Base-by-base conservation (phyloP, 192 early-diverging fungal species). In the Jimgerdemannia flammicorona region DNA sequence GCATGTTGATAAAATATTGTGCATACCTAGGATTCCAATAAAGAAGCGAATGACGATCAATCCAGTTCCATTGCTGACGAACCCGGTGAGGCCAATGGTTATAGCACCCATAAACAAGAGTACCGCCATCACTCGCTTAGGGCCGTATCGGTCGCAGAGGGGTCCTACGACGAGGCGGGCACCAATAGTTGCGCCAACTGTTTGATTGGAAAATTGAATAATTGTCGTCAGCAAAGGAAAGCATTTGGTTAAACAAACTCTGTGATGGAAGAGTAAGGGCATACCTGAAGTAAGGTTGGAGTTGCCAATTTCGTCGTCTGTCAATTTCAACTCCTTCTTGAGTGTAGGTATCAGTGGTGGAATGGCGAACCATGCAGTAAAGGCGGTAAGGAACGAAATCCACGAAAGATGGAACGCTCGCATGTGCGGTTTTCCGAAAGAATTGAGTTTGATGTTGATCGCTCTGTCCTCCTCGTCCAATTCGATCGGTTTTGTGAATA, bases 291-390 rank as follows among this genome's bases (percentile, higher is more conserved):
- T 29, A 29, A 29, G 69, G 74, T 92, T 85, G 39, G 87, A 75
- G 68, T 81, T 67, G 29, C 79, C 74, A 19, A 86, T 68, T 73
- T 91, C 76, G 11, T 40, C 66, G 43, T 74, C 74, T 9, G 81
- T 77, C 66, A 92, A 70, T 0, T 86, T 84, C 6, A 92, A 67
- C 64, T 93, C 88, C 3, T 79, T 69, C 63, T 68, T 77, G 70
- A 92, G 86, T 70, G 89, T 87, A 3, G 80, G 76, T 70, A 85
- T 79, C 10, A 92, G 72, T 3, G 91, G 88, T 40, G 90, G 80
- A 41, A 88, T 81, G 20, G 91, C 84, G 64, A 90, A 92, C 91
- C 91, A 92, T 0, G 79, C 73, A n/a, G 66, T 76, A 29, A 85
- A 86, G 19, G 84, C 84, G 11, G 72, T 74, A 63, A 84, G 71